Base-by-base conservation (phyloP, 768 basidiomycete species). In the Lanmaoa rubissima region DNA sequence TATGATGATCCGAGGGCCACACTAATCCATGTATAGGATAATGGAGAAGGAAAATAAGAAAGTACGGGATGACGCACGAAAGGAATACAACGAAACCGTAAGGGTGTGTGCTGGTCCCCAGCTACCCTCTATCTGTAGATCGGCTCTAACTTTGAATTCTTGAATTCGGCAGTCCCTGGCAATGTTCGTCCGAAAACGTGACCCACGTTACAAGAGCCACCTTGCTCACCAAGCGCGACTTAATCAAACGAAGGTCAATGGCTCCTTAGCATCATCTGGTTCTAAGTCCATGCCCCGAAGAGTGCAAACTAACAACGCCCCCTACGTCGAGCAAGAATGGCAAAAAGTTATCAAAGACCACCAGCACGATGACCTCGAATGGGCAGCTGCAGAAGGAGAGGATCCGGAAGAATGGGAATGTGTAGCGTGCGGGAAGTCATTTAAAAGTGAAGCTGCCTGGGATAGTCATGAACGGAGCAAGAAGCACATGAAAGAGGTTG, bases 31-130 rank as follows among this genome's bases (percentile, higher is more conserved):
- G 14, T 32, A 14, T 35, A 92, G 92, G 63, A 66, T 93, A 45
- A 94, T 98, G 90, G 97, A 98, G 69, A 92, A 87, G 64, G 97
- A 98, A 61, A 98, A 99, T 73, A 92, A 90, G 73, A 94, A 94
- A 68, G 84, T 85, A 3, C 81, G 94, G 14, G 93, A 97, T 31
- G 89, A 93, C 39, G 88, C 89, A 7, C 82, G 89, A 39, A 83
- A 83, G 66, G 95, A 98, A 58, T 98, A 96, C 72, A 98, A 94
- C 65, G 95, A 98, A 40, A 88, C 87, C 5, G 80, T 99, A 31
- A 78, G 89, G 66, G 95, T 95, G 62, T 54, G 87, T 72, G 5
- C 5, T n/a, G 17, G 34, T n/a, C 50, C 35, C 21, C n/a, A 32
- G 21, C 5, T 13, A 38, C 38, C 48, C 40, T 48, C 12, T 17